Percentiles rank a stretch among this genome's conserved stretches.
These are phyloP conservation scores for Leishmania mexicana DNA, from an alignment of 208 protist species.

Conservation along the genomic window DNA sequence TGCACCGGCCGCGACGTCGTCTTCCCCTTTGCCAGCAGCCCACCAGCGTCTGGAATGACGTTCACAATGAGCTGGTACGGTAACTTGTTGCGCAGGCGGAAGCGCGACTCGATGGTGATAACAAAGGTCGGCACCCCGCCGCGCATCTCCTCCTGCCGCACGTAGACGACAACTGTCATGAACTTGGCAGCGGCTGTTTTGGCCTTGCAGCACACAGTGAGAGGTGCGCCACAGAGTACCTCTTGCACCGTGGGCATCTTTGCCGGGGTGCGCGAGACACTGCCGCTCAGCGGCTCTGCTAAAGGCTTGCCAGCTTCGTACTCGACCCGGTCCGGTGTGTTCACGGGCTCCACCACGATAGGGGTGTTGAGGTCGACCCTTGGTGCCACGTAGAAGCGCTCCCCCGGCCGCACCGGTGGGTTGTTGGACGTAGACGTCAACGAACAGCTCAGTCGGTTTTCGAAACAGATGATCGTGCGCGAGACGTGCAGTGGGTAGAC, in stretches of 20 bases:
- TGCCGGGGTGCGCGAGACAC: background rate
- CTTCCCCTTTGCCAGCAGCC: constrained; percentile 27
- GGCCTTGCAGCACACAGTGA: constrained; percentile 36
- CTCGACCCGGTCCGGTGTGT: constrained; percentile 24
- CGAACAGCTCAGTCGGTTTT: constrained; percentile 64
- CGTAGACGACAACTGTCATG: constrained; percentile 42
- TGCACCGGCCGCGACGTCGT: constrained; percentile 15
- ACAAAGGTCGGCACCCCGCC: constrained; percentile 73
- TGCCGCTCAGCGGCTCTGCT: constrained; percentile 15
- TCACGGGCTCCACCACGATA: constrained; percentile 55
- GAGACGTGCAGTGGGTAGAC: constrained; percentile 70
- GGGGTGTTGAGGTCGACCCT: constrained; percentile 43
- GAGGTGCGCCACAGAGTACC: constrained; percentile 42
- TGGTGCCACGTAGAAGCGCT: constrained; percentile 60
- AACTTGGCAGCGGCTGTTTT: background rate
- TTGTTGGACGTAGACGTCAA: constrained; percentile 35
- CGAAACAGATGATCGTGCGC: constrained; percentile 70
- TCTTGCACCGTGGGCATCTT: constrained; percentile 42
- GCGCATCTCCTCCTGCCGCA: constrained; percentile 58
- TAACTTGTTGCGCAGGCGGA: constrained; percentile 72
- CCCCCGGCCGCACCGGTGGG: constrained; percentile 39
- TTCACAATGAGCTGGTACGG: constrained; percentile 59
- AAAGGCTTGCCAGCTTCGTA: constrained; percentile 19
- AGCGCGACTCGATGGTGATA: constrained; percentile 65
- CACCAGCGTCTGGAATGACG: constrained; percentile 28